phyloP scores from a whole-genome alignment of 345 rosid genomes.

The Eucalyptus curtisii region DNA sequence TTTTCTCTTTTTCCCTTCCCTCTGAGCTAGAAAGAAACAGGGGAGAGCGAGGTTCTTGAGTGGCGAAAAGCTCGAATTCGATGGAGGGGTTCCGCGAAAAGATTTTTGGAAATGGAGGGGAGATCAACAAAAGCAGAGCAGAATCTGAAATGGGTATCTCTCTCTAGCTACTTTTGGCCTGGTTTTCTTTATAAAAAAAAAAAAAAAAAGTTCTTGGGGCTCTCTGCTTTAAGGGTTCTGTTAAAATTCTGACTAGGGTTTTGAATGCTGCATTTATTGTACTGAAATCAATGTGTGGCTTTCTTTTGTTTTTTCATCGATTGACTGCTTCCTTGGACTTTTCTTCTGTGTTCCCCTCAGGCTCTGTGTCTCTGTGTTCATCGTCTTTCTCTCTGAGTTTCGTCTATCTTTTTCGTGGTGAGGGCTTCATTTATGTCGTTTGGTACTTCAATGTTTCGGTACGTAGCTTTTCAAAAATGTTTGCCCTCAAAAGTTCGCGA shows the following conservation, averaged over 20 bases:
- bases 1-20: neutral
- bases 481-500: neutral
- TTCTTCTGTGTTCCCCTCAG: neutral
- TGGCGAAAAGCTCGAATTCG: slow-evolving; percentile 16
- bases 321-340: slow-evolving; percentile 41
- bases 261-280: slow-evolving; percentile 24
- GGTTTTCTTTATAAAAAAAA: neutral
- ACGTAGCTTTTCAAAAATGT: neutral
- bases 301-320: slow-evolving; percentile 10
- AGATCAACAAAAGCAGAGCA: slow-evolving; percentile 8
- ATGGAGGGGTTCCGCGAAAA: slow-evolving; percentile 37
- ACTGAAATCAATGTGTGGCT: slow-evolving; percentile 42
- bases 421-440: slow-evolving; percentile 3
- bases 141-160: slow-evolving; percentile 82
- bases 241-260: slow-evolving; percentile 56
- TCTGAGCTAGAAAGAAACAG: neutral
- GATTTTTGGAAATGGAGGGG: neutral
- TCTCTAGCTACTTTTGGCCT: slow-evolving; percentile 40
- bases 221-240: slow-evolving; percentile 4
- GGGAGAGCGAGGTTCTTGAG: neutral
- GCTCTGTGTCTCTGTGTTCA: slow-evolving; percentile 10
- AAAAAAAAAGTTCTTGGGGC: neutral
- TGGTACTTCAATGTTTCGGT: slow-evolving; percentile 6
- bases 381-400: slow-evolving; percentile 7
- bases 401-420: slow-evolving; percentile 1